Evolutionary conservation across 805 yeast genomes (phyloP), one percentile per base, ranked within the genome.

Genomic region (Lipomyces anomalus): DNA sequence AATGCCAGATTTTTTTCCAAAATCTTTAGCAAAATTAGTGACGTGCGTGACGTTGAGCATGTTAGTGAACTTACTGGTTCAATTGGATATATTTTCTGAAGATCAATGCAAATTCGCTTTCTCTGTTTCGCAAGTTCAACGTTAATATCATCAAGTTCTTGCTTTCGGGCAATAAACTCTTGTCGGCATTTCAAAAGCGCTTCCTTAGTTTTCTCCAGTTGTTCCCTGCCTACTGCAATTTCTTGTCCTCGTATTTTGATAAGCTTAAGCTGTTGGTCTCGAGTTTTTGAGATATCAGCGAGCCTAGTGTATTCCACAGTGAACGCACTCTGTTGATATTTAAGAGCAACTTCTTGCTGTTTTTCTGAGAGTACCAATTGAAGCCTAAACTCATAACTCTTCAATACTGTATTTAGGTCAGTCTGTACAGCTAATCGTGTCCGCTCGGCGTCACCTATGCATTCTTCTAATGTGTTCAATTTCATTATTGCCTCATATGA

Each of bases 41-140:
- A 4, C 9, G 7, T 22, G 29, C 18, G 35, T n/a, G 16, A 28
- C 32, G 47, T 5, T 44, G 43, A 17, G 48, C 52, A 35, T 54
- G 60, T 45, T 6, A 38, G 45, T 11, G 46, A 18, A 37, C 49
- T 46, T 20, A 48, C 48, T 3, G 63, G 57, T 38, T 60, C 64
- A 28, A 64, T 62, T 11, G 67, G 67, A 49, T 63, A 64, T 1
- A 61, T 54, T 18, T 47, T 50, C 34, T 54, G 54, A 34, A 67
- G 47, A 22, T 50, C 50, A 13, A 36, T 33, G 9, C 64, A 63
- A 4, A 67, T 56, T 18, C 70, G 52, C 23, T 44, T 26, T 26
- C 50, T 47, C 38, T 53, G 55, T 6, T 21, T 16, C 7, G 33
- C 30, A 2, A 53, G 36, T 24, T 53, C 47, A 32, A 20, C 20